Percentiles rank a stretch among this genome's conserved stretches.
phyloP scores from a whole-genome alignment of 495 filamentous ascomycete genomes.

The Aspergillus heteromorphus region DNA sequence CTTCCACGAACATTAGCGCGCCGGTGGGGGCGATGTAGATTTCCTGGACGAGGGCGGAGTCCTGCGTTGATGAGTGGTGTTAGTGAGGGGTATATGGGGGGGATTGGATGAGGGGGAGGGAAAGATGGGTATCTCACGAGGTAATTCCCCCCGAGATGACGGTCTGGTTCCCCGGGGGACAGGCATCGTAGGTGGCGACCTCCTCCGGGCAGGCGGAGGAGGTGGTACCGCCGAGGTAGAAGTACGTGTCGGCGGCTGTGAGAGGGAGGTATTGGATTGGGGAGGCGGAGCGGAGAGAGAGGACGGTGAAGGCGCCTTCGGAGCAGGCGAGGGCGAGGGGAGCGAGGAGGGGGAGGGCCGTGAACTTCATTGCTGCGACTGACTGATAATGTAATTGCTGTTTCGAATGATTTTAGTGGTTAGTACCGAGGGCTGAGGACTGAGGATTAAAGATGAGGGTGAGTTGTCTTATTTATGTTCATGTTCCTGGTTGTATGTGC shows the following conservation, averaged over 20 bases:
- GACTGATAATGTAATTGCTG: too few species aligned
- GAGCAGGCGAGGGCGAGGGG: conserved; percentile 12
- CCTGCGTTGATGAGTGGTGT: not conserved
- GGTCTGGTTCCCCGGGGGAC: not conserved
- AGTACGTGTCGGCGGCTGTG: not conserved
- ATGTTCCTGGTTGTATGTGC: too few species aligned
- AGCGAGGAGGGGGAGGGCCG: not conserved
- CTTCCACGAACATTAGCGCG: not conserved
- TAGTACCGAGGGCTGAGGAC: too few species aligned
- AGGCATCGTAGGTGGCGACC: not conserved
- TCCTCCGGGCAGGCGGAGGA: not conserved
- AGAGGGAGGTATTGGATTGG: not conserved
- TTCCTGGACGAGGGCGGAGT: not conserved
- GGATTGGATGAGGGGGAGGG: not conserved
- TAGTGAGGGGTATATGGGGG: not conserved
- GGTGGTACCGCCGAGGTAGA: not conserved
- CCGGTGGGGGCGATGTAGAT: not conserved
- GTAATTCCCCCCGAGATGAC: not conserved
- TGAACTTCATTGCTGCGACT: too few species aligned
- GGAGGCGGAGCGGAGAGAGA: not conserved
- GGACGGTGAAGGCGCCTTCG: conserved; percentile 8
- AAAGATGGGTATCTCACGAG: not conserved
- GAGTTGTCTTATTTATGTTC: too few species aligned
- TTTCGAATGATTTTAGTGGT: too few species aligned
- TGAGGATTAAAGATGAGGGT: too few species aligned